A percentile compares a stretch with the other conserved stretches of the same genome.
Conservation (phyloP, 2,329 filamentous ascomycete genomes). For the Alternaria arborescens region DNA sequence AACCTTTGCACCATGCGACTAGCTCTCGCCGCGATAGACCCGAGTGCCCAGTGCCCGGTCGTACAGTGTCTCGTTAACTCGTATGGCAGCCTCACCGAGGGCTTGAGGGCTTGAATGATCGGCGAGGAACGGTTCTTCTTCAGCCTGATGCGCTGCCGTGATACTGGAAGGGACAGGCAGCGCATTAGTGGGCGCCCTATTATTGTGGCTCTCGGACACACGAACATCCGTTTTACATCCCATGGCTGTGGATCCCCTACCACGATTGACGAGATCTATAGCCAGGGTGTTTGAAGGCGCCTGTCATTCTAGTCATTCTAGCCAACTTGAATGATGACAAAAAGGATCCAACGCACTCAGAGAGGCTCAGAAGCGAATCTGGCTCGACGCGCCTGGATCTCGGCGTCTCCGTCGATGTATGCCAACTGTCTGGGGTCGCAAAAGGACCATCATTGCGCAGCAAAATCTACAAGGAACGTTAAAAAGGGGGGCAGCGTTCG, state of each 20-base stretch:
- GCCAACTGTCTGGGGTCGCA: conserved; percentile 17
- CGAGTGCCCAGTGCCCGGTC: conserved; percentile 2
- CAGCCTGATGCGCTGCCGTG: conserved; percentile 16
- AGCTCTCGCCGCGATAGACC: not conserved
- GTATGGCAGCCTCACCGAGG: conserved; percentile 10
- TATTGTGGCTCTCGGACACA: conserved; percentile 14
- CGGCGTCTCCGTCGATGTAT: conserved; percentile 28
- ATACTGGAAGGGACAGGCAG: conserved; percentile 20
- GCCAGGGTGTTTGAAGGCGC: conserved; percentile 27
- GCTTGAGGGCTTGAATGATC: conserved; percentile 25
- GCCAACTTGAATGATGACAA: conserved; percentile 16
- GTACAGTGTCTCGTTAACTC: conserved; percentile 1
- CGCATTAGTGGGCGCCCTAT: conserved; percentile 18
- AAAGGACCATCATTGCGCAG: conserved; percentile 19
- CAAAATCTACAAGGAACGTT: conserved; percentile 5
- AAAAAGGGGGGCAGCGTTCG: conserved; percentile 30
- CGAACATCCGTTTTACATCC: conserved; percentile 23
- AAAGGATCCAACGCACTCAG: not conserved
- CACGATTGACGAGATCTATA: conserved; percentile 18
- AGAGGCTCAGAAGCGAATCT: conserved; percentile 8
- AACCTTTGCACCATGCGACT: conserved; percentile 8
- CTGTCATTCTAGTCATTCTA: conserved; percentile 24
- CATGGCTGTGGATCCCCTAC: conserved; percentile 23
- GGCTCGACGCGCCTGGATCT: conserved; percentile 21
- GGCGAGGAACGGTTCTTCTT: conserved; percentile 31